Conservation (phyloP, 371 early-diverging fungal species). For the Mucor irregularis region DNA sequence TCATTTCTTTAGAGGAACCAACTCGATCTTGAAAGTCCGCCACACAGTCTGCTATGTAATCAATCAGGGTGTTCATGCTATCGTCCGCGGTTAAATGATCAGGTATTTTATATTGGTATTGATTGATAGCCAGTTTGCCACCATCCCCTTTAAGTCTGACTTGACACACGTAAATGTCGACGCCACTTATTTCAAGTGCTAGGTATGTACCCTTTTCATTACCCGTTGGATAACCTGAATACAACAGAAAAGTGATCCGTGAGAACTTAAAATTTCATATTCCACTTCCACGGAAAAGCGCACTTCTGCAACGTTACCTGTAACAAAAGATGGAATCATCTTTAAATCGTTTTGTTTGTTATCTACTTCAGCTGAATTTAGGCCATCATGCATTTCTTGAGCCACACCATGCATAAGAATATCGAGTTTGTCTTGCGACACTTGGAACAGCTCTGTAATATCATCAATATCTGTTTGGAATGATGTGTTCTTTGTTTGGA, state of each 20-base stretch:
- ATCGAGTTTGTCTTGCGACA: slow-evolving; percentile 33
- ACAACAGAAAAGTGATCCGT: background rate
- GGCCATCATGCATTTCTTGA: slow-evolving; percentile 45
- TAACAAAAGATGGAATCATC: slow-evolving; percentile 53
- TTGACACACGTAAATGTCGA: slow-evolving; percentile 53
- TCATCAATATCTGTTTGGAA: slow-evolving; percentile 12
- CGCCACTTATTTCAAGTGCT: slow-evolving; percentile 91
- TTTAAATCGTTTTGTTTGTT: slow-evolving; percentile 30
- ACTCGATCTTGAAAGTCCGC: slow-evolving; percentile 44
- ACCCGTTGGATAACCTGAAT: slow-evolving; percentile 78
- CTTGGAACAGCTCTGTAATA: slow-evolving; percentile 27
- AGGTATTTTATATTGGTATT: slow-evolving; percentile 77
- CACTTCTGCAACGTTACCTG: slow-evolving; percentile 24
- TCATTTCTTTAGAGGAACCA: slow-evolving; percentile 11
- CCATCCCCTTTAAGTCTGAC: slow-evolving; percentile 51
- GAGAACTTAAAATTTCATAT: background rate
- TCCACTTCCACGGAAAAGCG: background rate
- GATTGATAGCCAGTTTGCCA: slow-evolving; percentile 49
- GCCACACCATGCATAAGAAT: slow-evolving; percentile 29
- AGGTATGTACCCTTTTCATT: slow-evolving; percentile 86
- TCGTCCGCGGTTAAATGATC: slow-evolving; percentile 73
- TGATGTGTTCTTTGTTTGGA: too few relatives aligned
- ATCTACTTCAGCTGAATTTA: slow-evolving; percentile 4
- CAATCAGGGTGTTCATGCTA: slow-evolving; percentile 38
- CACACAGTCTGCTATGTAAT: slow-evolving; percentile 50